Evolutionary conservation across 257 asterid species (phyloP), one percentile per base, ranked within the genome.

Genomic region (Craterostigma plantagineum): DNA sequence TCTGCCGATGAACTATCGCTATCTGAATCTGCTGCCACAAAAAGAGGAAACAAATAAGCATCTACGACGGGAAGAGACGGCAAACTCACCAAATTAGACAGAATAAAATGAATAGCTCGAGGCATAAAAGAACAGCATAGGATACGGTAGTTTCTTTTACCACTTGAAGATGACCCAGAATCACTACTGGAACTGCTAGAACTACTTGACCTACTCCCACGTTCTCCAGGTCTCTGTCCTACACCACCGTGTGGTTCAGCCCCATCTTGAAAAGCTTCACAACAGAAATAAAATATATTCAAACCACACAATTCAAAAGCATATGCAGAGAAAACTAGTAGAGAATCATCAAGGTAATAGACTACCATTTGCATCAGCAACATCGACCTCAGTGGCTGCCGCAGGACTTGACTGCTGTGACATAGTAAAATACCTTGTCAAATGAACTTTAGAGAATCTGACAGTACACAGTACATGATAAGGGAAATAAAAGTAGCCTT

Each of bases 131-230:
- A 7, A 16, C 14, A n/a, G 12, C 34, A 54, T 51, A 4, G n/a
- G 18, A n/a, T 46, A 33, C 43, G 34, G 13, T 11, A 11, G 45
- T 3, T 66, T 18, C 16, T 51, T 18, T 63, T 72, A 81, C 91
- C 92, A 30, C 92, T 81, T 36, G 96, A 77, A 39, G 83, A 66
- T 33, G 96, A 81, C 16, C 86, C 96, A 33, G 96, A 85, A 64
- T 81, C 96, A 51, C 87, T 75, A 58, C 92, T 86, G 48, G 94
- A 86, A 65, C 87, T 78, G 68, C 96, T 80, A 1, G 96, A 85
- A 62, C 96, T 79, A 62, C 86, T 86, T 62, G 92, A 75, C 56
- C 69, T 75, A 51, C 76, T 67, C 3, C 39, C 70, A 56, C 66
- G 30, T 23, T 6, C 30, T 23, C 30, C 63, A 50, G 63, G 61